Percentiles rank a stretch among this genome's conserved stretches.
These are phyloP conservation scores for Teratosphaeria viscida DNA, from an alignment of 2,329 filamentous ascomycete genomes.

Conservation along the genomic window DNA sequence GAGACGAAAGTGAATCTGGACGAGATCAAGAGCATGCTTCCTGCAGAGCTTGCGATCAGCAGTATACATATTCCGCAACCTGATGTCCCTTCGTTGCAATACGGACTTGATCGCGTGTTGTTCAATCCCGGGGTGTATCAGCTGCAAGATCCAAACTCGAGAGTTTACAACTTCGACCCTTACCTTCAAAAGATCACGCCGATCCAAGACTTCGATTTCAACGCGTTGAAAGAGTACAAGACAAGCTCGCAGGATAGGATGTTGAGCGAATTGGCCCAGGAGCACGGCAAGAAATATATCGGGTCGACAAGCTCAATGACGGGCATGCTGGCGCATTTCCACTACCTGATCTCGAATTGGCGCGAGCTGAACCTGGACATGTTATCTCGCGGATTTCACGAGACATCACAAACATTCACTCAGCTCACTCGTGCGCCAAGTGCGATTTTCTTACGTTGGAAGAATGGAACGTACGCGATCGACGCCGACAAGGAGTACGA, in stretches of 20 bases:
- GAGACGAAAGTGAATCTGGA: neutral
- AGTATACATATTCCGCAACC: constrained; percentile 25
- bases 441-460: constrained; percentile 71
- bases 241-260: constrained; percentile 77
- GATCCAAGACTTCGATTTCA: constrained; percentile 82
- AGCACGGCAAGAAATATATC: constrained; percentile 66
- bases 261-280: constrained; percentile 57
- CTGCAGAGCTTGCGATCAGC: constrained; percentile 7
- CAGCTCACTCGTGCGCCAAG: constrained; percentile 60
- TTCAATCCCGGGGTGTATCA: constrained; percentile 93
- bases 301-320: constrained; percentile 98
- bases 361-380: constrained; percentile 56
- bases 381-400: constrained; percentile 56
- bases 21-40: constrained; percentile 2
- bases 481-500: constrained; percentile 94
- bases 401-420: constrained; percentile 56
- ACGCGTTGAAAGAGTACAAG: constrained; percentile 73
- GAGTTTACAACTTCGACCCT: constrained; percentile 93
- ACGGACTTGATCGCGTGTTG: constrained; percentile 77
- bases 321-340: constrained; percentile 74
- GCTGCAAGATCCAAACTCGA: constrained; percentile 75
- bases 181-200: constrained; percentile 92
- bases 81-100: constrained; percentile 53
- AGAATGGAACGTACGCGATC: constrained; percentile 81
- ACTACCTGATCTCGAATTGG: constrained; percentile 81